Evolutionary conservation across 139 green algal species (phyloP), one percentile per base, ranked within the genome.

Genomic region (Chlamydomonas urium): DNA sequence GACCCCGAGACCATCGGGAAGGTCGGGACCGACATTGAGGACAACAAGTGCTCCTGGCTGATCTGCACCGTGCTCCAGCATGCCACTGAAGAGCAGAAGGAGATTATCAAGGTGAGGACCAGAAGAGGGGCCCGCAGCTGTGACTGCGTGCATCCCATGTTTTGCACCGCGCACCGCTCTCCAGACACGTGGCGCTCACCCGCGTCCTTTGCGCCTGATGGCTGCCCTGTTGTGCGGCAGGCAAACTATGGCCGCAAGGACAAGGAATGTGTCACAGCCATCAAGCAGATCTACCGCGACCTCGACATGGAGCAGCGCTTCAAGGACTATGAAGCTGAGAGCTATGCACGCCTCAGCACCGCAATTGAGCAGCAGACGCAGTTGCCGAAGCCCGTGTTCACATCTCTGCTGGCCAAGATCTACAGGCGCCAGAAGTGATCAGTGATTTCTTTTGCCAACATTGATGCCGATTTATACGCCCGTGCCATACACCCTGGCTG

Each of bases 21-120:
- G 79, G 65, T 84, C 26, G 95, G 95, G 26, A 99, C 95, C 33
- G 95, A 99, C 83, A 98, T 99, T 66, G 82, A 96, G 80, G 95
- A 99, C 84, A 97, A 93, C 86, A 99, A 99, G 83, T 99, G 95
- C 85, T 96, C 87, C 32, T 99, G 95, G 95, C 81, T 99, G 34
- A 90, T 99, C 31, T 94, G 96, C 67, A 90, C 93, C 31, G 95
- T 91, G 19, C 84, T 99, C 72, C 38, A 93, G 77, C 61, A 83
- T 5, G 94, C 90, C 0, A 86, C 23, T 36, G 72, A 84, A 2
- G 84, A 86, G 68, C 95, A 99, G 86, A 84, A 86, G 35, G 73
- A 89, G 47, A 58, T 89, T 38, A 92, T 99, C 58, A 84, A 93
- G 86, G 87, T 90, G 66, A 19, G 53, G 6, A 31, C 19, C 14